Percentiles rank a stretch among this genome's conserved stretches.
These are phyloP conservation scores for Arthrobotrys sphaeroides DNA, from an alignment of 2,329 filamentous ascomycete genomes.

Conservation along the genomic window DNA sequence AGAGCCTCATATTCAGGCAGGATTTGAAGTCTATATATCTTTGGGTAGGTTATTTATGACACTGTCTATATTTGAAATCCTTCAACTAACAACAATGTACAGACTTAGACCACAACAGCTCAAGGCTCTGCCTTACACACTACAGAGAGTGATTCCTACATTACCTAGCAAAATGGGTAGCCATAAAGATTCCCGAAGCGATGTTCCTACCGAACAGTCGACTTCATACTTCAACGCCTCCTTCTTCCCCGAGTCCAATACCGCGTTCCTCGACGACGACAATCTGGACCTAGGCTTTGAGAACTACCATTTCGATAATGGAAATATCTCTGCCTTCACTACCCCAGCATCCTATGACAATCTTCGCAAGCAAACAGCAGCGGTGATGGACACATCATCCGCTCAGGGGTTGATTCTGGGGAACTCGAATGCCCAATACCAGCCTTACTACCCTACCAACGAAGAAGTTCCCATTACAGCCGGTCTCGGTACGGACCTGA, in stretches of 20 bases:
- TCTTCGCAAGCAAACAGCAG: conserved; percentile 37
- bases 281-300: conserved; percentile 33
- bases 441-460: conserved; percentile 51
- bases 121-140: conserved; percentile 11
- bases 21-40: not conserved
- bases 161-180: conserved; percentile 45
- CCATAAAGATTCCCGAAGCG: conserved; percentile 42
- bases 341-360: conserved; percentile 41
- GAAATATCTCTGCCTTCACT: conserved; percentile 28
- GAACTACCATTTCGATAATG: conserved; percentile 28
- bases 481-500: conserved; percentile 50
- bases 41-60: conserved; percentile 28
- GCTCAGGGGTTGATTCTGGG: conserved; percentile 41
- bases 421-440: conserved; percentile 30
- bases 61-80: not conserved
- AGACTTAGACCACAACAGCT: not conserved
- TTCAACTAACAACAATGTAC: not conserved
- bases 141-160: not conserved
- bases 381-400: conserved; percentile 20
- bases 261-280: conserved; percentile 27
- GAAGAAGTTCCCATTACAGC: conserved; percentile 53
- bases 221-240: conserved; percentile 54
- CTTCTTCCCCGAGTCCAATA: conserved; percentile 46
- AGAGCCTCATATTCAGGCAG: conserved; percentile 20
- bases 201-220: conserved; percentile 47